A percentile compares a stretch with the other conserved stretches of the same genome.
Evolutionary conservation across 441 rosid genomes (phyloP).

Genomic region (Populus hybrid): DNA sequence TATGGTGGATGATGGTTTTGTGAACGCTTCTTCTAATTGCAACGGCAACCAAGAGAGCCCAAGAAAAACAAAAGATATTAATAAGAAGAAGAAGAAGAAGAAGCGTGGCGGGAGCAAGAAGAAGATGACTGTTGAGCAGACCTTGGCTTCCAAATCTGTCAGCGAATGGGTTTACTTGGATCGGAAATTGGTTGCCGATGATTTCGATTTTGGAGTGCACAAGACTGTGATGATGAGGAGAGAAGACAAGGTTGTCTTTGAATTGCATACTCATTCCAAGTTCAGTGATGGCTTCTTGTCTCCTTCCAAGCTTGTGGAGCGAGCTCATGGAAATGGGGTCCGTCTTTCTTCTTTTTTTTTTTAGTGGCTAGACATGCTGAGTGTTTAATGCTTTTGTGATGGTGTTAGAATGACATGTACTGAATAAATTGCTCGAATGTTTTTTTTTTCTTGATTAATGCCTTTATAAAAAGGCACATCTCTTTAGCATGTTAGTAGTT

Average conservation of each 20-base stretch:
- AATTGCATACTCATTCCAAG: constrained; percentile 89
- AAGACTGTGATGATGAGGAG: constrained; percentile 30
- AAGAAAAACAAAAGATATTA: constrained; percentile 33
- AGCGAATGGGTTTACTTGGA: constrained; percentile 67
- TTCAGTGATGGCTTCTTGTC: constrained; percentile 89
- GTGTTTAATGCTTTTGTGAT: neutral
- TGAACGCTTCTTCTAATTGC: neutral
- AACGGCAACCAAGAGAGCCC: neutral
- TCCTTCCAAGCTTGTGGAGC: constrained; percentile 85
- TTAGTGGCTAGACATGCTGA: neutral
- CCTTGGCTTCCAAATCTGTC: constrained; percentile 56
- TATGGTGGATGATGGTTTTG: neutral
- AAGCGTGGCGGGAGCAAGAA: constrained; percentile 69
- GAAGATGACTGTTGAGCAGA: constrained; percentile 72
- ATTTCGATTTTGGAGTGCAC: constrained; percentile 44
- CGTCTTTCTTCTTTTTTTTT: constrained; percentile 22
- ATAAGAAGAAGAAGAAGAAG: constrained; percentile 61
- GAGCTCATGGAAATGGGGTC: constrained; percentile 84
- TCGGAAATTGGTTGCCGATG: constrained; percentile 39
- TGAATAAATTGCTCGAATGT: neutral
- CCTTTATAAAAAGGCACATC: too few species aligned
- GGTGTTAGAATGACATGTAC: neutral
- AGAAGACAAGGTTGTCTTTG: constrained; percentile 61
- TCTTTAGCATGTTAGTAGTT: too few species aligned
- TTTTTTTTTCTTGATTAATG: neutral